phyloP scores from a whole-genome alignment of 2,329 filamentous ascomycete species.

The Neonectria punicea region DNA sequence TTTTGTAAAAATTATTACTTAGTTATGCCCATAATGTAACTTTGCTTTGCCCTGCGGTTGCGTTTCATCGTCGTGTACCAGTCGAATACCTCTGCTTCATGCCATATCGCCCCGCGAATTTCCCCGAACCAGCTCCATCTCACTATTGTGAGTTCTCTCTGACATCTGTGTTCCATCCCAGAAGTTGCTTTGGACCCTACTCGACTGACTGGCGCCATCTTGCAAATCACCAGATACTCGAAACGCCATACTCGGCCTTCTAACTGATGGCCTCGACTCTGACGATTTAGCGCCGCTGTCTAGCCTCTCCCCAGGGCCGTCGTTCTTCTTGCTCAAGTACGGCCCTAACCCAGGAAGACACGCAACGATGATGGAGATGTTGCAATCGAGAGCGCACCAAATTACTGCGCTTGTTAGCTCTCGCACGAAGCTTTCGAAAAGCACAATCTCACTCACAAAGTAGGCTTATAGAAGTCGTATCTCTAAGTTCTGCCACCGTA shows the following conservation, averaged over 20 bases:
- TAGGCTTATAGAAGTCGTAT: conserved; percentile 30
- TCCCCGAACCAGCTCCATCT: neutral
- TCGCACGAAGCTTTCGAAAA: neutral
- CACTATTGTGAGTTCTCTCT: neutral
- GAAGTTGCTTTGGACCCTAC: neutral
- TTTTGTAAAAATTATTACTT: too few species aligned
- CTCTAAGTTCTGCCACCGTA: conserved; percentile 1
- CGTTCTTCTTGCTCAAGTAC: conserved; percentile 19
- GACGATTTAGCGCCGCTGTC: neutral
- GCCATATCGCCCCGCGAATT: neutral
- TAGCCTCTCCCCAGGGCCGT: neutral
- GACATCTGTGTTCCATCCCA: neutral
- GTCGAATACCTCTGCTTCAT: neutral
- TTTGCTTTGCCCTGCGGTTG: neutral
- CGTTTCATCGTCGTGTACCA: neutral
- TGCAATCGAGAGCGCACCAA: conserved; percentile 33
- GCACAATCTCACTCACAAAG: conserved; percentile 16
- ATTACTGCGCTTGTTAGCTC: conserved; percentile 5
- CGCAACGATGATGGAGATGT: conserved; percentile 34
- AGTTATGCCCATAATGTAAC: neutral
- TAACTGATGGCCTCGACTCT: neutral
- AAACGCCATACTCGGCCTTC: neutral
- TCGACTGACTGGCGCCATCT: neutral
- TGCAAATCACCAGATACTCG: neutral
- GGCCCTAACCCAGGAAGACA: conserved; percentile 36